A percentile compares a stretch with the other conserved stretches of the same genome.
Evolutionary conservation across 306 rosid species (phyloP).

Genomic region (Corylus heterophylla): DNA sequence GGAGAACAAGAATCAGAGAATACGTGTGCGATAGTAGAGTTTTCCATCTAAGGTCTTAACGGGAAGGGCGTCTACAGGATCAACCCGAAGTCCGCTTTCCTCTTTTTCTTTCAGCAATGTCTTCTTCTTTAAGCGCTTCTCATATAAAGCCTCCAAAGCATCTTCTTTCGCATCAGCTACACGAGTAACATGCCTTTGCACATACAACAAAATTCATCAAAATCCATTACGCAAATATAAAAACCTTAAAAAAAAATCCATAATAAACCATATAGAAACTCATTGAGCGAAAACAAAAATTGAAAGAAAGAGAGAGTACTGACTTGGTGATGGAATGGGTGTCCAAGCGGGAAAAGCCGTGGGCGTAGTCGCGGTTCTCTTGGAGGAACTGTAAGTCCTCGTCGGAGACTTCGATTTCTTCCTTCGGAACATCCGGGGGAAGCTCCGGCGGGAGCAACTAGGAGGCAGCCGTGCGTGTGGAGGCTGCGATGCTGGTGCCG

Average conservation of each 20-base stretch:
- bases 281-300: neutral
- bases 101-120: slow-evolving; percentile 59
- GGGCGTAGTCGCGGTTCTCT: slow-evolving; percentile 66
- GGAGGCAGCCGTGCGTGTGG: too few species aligned
- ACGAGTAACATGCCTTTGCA: slow-evolving; percentile 79
- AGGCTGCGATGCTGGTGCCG: too few species aligned
- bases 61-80: slow-evolving; percentile 89
- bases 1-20: neutral
- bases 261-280: neutral
- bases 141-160: slow-evolving; percentile 81
- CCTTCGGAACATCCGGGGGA: slow-evolving; percentile 82
- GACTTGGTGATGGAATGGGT: slow-evolving; percentile 85
- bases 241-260: too few species aligned
- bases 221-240: neutral
- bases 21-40: slow-evolving; percentile 67
- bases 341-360: slow-evolving; percentile 65
- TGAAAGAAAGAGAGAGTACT: slow-evolving; percentile 15
- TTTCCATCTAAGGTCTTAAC: slow-evolving; percentile 79
- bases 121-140: slow-evolving; percentile 66
- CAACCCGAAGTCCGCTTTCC: slow-evolving; percentile 57
- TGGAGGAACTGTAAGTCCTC: slow-evolving; percentile 71
- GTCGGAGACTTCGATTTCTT: slow-evolving; percentile 81
- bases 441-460: slow-evolving; percentile 72
- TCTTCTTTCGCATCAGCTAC: slow-evolving; percentile 92
- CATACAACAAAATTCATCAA: slow-evolving; percentile 1